These are phyloP conservation scores for Cyclotella sp. DNA, from an alignment of 108 stramenopile genomes.

Conservation along the genomic window DNA sequence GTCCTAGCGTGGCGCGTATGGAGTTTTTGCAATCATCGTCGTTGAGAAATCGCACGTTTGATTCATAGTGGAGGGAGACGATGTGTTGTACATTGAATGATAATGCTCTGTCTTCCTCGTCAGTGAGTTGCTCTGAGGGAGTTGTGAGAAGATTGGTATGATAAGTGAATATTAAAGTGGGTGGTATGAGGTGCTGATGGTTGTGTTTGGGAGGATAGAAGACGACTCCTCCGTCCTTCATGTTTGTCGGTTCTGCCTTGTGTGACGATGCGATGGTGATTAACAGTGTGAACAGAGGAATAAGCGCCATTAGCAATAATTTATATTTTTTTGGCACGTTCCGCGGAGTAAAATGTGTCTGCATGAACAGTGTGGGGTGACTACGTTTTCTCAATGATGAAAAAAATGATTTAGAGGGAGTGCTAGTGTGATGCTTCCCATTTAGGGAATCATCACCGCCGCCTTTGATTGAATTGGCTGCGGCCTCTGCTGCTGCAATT, in stretches of 20 bases:
- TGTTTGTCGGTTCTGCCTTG: background rate
- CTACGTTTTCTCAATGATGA: background rate
- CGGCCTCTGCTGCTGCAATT: background rate
- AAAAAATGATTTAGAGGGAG: background rate
- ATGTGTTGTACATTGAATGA: slow-evolving; percentile 60
- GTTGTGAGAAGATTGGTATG: slow-evolving; percentile 63
- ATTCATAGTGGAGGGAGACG: slow-evolving; percentile 54
- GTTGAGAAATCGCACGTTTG: slow-evolving; percentile 62
- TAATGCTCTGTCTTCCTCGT: slow-evolving; percentile 58
- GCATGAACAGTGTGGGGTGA: background rate
- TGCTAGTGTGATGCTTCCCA: background rate
- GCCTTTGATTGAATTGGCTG: slow-evolving; percentile 3
- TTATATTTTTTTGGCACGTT: background rate
- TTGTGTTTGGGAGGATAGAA: background rate
- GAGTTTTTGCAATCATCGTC: slow-evolving; percentile 67
- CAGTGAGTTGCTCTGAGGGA: slow-evolving; percentile 41
- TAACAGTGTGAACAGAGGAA: background rate
- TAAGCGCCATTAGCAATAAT: background rate
- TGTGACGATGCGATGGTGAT: background rate
- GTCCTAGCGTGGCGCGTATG: slow-evolving; percentile 23
- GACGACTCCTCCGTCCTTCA: background rate
- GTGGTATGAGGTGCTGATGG: slow-evolving; percentile 59
- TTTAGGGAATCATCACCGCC: background rate
- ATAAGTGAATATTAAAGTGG: slow-evolving; percentile 74
- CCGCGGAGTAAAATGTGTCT: background rate